Evolutionary conservation across 257 asterid genomes (phyloP).

Genomic region (Gardenia jasminoides): DNA sequence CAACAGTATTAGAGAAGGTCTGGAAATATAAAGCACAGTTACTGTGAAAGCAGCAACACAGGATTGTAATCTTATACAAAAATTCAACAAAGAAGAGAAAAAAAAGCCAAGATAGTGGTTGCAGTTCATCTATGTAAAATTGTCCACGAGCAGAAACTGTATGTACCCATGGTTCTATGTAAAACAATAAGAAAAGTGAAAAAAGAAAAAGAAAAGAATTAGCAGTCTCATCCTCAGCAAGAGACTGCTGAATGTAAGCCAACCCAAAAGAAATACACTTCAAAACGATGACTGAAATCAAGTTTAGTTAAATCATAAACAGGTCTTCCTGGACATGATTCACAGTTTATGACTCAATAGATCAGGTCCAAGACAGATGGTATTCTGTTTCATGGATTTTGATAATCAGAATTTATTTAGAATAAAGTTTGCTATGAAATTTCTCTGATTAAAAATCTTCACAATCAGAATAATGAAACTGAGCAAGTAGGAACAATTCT

Average conservation of each 20-base stretch:
- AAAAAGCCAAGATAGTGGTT: neutral
- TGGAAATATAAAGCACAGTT: constrained; percentile 29
- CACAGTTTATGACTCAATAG: neutral
- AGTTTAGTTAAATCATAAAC: neutral
- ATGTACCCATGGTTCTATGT: neutral
- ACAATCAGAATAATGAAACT: neutral
- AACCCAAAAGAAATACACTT: too few relatives aligned
- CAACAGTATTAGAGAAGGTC: constrained; percentile 79
- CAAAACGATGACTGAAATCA: neutral
- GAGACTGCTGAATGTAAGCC: neutral
- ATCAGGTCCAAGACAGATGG: neutral
- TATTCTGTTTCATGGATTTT: neutral
- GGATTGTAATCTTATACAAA: neutral
- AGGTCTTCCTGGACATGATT: neutral
- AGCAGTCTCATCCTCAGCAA: too few relatives aligned
- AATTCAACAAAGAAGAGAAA: neutral
- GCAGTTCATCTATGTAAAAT: neutral
- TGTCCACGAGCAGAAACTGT: neutral
- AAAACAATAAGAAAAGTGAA: too few relatives aligned
- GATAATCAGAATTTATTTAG: neutral
- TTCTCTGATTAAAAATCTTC: neutral
- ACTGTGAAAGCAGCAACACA: neutral
- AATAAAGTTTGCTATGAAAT: neutral
- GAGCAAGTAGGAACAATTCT: neutral
- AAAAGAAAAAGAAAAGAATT: too few relatives aligned